Percentiles rank a stretch among this genome's conserved stretches.
These are phyloP conservation scores for Saccharomycopsis microspora DNA, from an alignment of 805 yeast genomes.

Conservation along the genomic window DNA sequence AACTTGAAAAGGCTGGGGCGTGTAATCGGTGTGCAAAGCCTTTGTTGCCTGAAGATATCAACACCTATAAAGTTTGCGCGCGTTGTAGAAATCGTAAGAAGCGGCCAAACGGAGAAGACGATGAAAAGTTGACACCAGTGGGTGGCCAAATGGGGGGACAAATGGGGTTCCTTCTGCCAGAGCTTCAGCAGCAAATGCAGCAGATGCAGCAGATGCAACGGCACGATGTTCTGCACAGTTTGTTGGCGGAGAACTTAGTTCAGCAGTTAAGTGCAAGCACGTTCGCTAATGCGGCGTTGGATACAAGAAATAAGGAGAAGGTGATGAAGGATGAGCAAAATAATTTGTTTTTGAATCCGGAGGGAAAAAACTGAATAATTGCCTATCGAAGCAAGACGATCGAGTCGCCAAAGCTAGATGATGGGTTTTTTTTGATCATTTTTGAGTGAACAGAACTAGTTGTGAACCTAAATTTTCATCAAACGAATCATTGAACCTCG, in stretches of 20 bases:
- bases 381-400: no score
- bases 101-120: slow-evolving; percentile 15
- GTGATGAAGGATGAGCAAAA: slow-evolving; percentile 10
- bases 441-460: no score
- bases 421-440: no score
- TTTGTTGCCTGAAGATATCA: slow-evolving; percentile 33
- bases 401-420: no score
- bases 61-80: slow-evolving; percentile 45
- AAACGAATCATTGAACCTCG: no score
- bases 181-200: slow-evolving; percentile 12
- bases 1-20: slow-evolving; percentile 44
- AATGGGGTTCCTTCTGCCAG: neutral
- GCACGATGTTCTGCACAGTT: neutral
- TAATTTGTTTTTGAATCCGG: slow-evolving; percentile 16
- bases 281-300: slow-evolving; percentile 7
- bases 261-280: slow-evolving; percentile 14
- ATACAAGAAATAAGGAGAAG: neutral
- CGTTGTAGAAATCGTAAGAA: slow-evolving; percentile 45
- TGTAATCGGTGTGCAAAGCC: slow-evolving; percentile 53
- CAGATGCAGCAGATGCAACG: slow-evolving; percentile 16
- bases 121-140: neutral
- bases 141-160: neutral
- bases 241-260: slow-evolving; percentile 10
- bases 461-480: no score
- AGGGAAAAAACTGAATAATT: slow-evolving; percentile 2